Base-by-base conservation (phyloP, 805 yeast species). In the Candida silvicultrix region DNA sequence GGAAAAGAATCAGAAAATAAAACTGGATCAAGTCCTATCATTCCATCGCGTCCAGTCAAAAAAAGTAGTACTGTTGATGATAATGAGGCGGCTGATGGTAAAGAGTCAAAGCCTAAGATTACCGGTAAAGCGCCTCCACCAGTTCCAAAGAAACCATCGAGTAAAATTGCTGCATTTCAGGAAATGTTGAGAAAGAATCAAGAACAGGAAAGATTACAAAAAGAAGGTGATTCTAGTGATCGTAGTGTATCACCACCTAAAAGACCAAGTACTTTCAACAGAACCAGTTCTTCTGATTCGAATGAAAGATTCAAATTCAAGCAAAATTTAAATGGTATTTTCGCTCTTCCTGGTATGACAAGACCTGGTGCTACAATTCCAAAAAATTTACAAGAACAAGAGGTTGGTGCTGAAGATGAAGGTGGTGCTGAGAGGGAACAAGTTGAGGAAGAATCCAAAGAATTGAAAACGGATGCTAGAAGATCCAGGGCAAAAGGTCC, bases 131-230 rank as follows among this genome's bases (percentile, higher is more conserved):
- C 70, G 2, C 77, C 88, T 14, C 89, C 89, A 6, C 83, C 80
- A 28, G 81, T 81, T 21, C 92, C 92, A 3, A 84, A 84, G 56
- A 85, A 85, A 54, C 80, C 88, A 16, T 84, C 92, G 0, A 81
- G 89, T 1, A 83, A 74, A 50, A 85, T 85, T 49, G 89, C 90
- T 1, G 89, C 89, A 0, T 85, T 85, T 61, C 95, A 85, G 58
- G 85, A 83, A 56, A 79, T 83, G 84, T 69, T 85, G 45, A 77
- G 76, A 42, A 70, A 71, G 49, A 74, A 72, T 49, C 81, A 77
- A 56, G 86, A 80, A 53, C 71, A 76, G 73, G 65, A 73, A 43
- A 35, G 18, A 35, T 35, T 15, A 18, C 38, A 35, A 35, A 28
- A 14, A 10, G 31, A 28, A 28, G 14, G 14, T 28, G 14, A 10